Percentiles rank a stretch among this genome's conserved stretches.
phyloP scores from a whole-genome alignment of 2,329 filamentous ascomycete genomes.

The Diplodia sapinea region DNA sequence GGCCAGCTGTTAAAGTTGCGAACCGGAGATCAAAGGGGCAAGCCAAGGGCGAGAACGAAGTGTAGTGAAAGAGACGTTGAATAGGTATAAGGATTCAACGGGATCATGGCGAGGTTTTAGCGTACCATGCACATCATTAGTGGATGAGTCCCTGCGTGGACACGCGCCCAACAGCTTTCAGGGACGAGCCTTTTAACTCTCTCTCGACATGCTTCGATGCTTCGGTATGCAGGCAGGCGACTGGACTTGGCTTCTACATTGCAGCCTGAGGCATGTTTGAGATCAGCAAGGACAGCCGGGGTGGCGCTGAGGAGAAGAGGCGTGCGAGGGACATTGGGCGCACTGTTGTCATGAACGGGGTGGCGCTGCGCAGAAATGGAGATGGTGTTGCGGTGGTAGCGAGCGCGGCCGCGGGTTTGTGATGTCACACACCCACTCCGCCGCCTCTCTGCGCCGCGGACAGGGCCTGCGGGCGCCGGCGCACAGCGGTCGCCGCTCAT shows the following conservation, averaged over 20 bases:
- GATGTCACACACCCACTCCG: constrained; percentile 18
- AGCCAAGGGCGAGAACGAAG: no score
- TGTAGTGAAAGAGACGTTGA: no score
- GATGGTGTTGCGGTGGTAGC: neutral
- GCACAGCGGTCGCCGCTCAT: constrained; percentile 1
- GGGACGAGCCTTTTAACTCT: neutral
- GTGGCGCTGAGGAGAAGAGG: no score
- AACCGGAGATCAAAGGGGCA: no score
- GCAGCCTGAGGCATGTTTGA: neutral
- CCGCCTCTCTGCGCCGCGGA: no score
- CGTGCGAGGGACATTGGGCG: no score
- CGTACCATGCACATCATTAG: no score
- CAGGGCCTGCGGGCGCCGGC: neutral
- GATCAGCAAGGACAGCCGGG: neutral
- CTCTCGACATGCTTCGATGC: neutral
- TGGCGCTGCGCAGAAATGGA: neutral
- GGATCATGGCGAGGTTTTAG: no score
- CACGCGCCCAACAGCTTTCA: neutral
- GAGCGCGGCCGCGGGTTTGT: neutral
- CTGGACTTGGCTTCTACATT: no score
- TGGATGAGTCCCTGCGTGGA: no score
- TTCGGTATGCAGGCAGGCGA: neutral
- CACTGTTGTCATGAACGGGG: neutral
- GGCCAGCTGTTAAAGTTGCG: no score
- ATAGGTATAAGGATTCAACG: no score